Base-by-base conservation (phyloP, 176 grass and related monocot species). In the Typha latifolia region DNA sequence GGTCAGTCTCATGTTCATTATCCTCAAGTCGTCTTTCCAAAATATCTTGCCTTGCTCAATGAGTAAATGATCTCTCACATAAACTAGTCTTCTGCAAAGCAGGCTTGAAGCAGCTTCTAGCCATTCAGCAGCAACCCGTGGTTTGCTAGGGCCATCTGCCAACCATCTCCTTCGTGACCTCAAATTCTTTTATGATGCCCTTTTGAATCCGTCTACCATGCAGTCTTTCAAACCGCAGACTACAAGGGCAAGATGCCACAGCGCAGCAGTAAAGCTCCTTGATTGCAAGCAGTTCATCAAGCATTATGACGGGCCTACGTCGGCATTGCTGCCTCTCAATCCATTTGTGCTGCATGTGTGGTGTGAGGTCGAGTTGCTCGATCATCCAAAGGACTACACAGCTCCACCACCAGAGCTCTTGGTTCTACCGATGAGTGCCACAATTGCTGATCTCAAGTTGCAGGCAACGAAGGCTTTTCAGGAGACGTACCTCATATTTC, bases 231-330 rank as follows among this genome's bases (percentile, higher is more conserved):
- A 90, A 34, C 81, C 86, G 68, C 81, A 78, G 23, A 68, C 85
- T 63, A 68, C 82, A 12, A 62, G 73, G 72, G 79, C 79, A 57
- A 64, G 66, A n/a, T 62, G 76, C 61, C 77, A 72, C 43, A 78
- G 49, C 37, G 86, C 89, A 50, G 89, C 94, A 55, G 61, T 72
- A 67, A 93, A 73, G 77, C 87, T 99, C 19, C 81, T 99, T 2
- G 94, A 99, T 53, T 99, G 89, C 76, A 99, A 99, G 69, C 89
- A 90, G 55, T 93, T 99, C 76, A 79, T 87, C 63, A 99, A 92
- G 70, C 90, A 84, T 61, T 99, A 92, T 19, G 90, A 99, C 61
- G 79, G 85, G 49, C 56, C 76, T 57, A 14, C 48, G 10, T 73
- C 74, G 12, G 51, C 70, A 19, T 37, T 63, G 37, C 29, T 66